Evolutionary conservation across 768 basidiomycete species (phyloP), one percentile per base, ranked within the genome.

Genomic region (Daedaleopsis nitida): DNA sequence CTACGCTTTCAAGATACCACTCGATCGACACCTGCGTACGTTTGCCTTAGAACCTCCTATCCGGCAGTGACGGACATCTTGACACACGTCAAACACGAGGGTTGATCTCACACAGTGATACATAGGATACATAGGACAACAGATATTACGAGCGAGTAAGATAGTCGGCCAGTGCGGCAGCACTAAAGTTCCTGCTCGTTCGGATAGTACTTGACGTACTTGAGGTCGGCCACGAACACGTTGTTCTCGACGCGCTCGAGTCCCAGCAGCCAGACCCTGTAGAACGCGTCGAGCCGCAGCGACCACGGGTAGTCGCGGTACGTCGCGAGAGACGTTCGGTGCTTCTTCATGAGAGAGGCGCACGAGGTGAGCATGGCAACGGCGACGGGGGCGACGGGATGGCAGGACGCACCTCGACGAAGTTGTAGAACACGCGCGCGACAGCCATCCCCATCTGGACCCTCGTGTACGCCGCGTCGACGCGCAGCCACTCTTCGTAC

Each of bases 121-220:
- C 4, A n/a, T 43, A 14, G 42, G 10, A 45, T 21, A 19, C 17
- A 21, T 45, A 45, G 5, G 9, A 45, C 13, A 43, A n/a, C n/a
- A 21, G 1, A 45, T 45, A 23, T 23, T 32, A 21, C 19, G 47
- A 13, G 10, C 8, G 19, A 1, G 23, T 49, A 49, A 12, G 12
- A 49, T 24, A 27, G 12, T 8, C 13, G 13, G 17, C 17, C 7
- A 10, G 11, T 27, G 21, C 23, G 21, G 1, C 1, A 9, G 47
- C 19, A 13, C 39, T 42, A 17, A 3, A 42, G 39, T 17, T 42
- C 39, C 13, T 10, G 23, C 32, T 53, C 52, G 52, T 53, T 53
- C 37, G 62, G 62, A 37, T 55, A 58, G 10, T 58, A 51, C 57
- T 58, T 58, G 39, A 58, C 57, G 17, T 63, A 63, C 53, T 16